These are phyloP conservation scores for Cinchona pubescens DNA, from an alignment of 257 asterid species.

Conservation along the genomic window DNA sequence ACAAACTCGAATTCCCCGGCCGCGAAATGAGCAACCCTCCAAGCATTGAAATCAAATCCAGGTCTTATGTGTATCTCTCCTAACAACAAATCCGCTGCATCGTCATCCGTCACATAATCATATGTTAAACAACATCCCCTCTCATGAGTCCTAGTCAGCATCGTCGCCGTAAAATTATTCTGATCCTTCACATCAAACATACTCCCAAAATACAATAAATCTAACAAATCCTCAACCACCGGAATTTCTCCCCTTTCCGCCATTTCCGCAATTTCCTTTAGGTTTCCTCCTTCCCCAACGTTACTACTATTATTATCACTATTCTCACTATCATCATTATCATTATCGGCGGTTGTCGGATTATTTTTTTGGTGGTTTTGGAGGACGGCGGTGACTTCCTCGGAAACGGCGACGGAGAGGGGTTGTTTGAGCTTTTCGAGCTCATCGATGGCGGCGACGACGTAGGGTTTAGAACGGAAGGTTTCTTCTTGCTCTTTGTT, in stretches of 20 bases:
- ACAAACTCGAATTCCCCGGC: conserved; percentile 54
- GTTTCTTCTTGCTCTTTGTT: conserved; percentile 86
- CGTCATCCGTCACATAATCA: conserved; percentile 85
- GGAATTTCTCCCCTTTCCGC: conserved; percentile 22
- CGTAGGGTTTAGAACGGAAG: conserved; percentile 57
- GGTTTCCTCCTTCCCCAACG: conserved; percentile 4
- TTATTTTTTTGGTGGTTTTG: conserved; percentile 6
- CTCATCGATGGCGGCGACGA: conserved; percentile 67
- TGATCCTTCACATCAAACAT: conserved; percentile 69
- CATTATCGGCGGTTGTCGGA: background rate
- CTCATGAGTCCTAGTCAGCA: conserved; percentile 74
- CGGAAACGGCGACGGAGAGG: conserved; percentile 53
- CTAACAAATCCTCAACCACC: conserved; percentile 56
- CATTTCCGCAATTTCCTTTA: conserved; percentile 18
- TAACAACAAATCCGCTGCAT: conserved; percentile 46
- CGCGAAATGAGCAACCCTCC: conserved; percentile 61
- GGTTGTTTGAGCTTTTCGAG: conserved; percentile 71
- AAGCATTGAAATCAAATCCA: conserved; percentile 70
- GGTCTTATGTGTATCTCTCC: conserved; percentile 70
- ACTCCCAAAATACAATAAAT: conserved; percentile 63
- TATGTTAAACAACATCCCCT: conserved; percentile 81
- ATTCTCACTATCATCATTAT: background rate
- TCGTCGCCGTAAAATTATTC: conserved; percentile 31
- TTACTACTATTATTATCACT: background rate
- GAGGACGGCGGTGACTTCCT: conserved; percentile 52